These are phyloP conservation scores for Phaeosphaeria sp. DNA, from an alignment of 2,329 filamentous ascomycete species.

Conservation along the genomic window DNA sequence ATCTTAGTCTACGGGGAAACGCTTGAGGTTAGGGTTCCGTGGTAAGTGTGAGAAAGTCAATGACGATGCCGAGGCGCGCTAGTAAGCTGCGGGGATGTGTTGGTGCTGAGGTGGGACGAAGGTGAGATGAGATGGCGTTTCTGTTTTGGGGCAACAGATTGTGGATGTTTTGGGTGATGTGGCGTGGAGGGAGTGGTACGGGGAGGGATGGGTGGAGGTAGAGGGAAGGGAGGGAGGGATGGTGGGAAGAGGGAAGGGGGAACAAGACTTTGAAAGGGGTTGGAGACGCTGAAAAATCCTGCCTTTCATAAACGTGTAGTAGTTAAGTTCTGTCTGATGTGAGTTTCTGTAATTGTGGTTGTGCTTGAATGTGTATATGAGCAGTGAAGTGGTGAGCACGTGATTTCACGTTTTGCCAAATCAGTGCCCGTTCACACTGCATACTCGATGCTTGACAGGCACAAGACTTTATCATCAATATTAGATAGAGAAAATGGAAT, in stretches of 20 bases:
- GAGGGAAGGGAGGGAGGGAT: neutral
- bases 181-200: neutral
- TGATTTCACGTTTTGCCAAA: neutral
- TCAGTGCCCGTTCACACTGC: too few relatives aligned
- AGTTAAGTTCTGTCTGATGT: neutral
- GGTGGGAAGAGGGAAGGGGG: neutral
- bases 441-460: too few relatives aligned
- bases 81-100: neutral
- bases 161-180: neutral
- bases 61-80: slow-evolving; percentile 10
- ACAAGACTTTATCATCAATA: too few relatives aligned
- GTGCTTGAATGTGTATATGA: neutral
- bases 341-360: neutral
- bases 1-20: neutral
- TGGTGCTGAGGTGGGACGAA: too few relatives aligned
- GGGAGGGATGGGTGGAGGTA: neutral
- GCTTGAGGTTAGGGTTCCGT: neutral
- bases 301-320: too few relatives aligned
- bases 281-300: neutral
- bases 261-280: neutral
- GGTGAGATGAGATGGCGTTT: neutral
- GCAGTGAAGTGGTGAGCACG: neutral
- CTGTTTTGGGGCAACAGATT: neutral
- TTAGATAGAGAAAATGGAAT: too few relatives aligned
- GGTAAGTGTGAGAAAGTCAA: slow-evolving; percentile 1